Percentiles rank a stretch among this genome's conserved stretches.
These are phyloP conservation scores for Chaetothyriales sp. DNA, from an alignment of 2,329 filamentous ascomycete genomes.

Conservation along the genomic window DNA sequence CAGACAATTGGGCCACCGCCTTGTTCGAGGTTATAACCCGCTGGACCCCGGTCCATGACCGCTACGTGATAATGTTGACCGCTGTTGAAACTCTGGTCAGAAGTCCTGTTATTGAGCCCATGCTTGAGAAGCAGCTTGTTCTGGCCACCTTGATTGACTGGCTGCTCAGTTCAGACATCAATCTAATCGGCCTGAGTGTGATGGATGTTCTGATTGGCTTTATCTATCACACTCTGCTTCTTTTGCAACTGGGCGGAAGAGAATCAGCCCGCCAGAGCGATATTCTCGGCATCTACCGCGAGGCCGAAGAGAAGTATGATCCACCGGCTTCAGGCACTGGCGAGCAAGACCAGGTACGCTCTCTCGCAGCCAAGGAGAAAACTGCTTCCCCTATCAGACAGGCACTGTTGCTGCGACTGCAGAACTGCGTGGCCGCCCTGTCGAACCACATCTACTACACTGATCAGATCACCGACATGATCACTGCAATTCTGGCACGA, in stretches of 20 bases:
- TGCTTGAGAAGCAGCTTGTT: conserved; percentile 57
- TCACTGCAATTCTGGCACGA: conserved; percentile 60
- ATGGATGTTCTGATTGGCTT: conserved; percentile 86
- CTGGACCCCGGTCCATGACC: conserved; percentile 88
- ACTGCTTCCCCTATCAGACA: conserved; percentile 40
- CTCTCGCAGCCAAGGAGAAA: conserved; percentile 20
- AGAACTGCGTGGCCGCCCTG: conserved; percentile 74
- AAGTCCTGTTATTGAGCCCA: conserved; percentile 53
- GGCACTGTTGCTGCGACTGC: conserved; percentile 54
- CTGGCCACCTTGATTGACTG: conserved; percentile 66
- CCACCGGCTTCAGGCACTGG: conserved; percentile 9
- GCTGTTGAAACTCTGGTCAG: conserved; percentile 61
- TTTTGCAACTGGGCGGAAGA: conserved; percentile 50
- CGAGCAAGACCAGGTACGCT: conserved; percentile 2
- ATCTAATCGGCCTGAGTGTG: conserved; percentile 85
- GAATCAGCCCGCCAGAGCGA: conserved; percentile 24
- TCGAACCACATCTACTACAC: conserved; percentile 94
- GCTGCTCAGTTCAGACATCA: conserved; percentile 72
- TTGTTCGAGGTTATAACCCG: conserved; percentile 65
- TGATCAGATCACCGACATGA: conserved; percentile 91
- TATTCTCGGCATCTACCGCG: conserved; percentile 19
- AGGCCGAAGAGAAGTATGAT: conserved; percentile 15
- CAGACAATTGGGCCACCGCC: conserved; percentile 62
- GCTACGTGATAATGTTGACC: conserved; percentile 76
- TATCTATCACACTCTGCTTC: conserved; percentile 63